Percentiles rank a stretch among this genome's conserved stretches.
Conservation (phyloP, 2,329 filamentous ascomycete species). For the Microdochium nivale region DNA sequence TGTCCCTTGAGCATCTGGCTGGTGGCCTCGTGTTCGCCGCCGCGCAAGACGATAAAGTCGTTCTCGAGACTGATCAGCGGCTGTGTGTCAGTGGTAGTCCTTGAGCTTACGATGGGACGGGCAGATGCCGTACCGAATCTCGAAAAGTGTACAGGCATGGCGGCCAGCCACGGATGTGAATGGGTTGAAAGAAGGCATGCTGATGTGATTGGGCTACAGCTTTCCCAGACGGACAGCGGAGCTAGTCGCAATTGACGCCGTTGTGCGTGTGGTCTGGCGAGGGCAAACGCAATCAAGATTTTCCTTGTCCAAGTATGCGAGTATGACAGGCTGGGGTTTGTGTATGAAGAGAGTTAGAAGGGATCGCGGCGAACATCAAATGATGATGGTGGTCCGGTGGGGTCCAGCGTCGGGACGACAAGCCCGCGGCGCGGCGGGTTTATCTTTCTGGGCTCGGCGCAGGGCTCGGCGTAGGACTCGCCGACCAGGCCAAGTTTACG, state of each 20-base stretch:
- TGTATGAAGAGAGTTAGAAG: no score
- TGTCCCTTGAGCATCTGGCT: constrained; percentile 67
- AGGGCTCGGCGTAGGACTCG: neutral
- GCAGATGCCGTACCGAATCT: constrained; percentile 39
- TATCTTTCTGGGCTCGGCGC: constrained; percentile 1
- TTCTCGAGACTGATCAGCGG: constrained; percentile 54
- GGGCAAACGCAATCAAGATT: no score
- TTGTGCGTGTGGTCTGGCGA: neutral
- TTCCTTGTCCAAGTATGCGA: no score
- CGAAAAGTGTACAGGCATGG: constrained; percentile 44
- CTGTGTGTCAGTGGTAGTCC: neutral
- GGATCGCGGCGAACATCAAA: constrained; percentile 3
- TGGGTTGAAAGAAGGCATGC: constrained; percentile 49
- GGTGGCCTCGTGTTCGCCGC: constrained; percentile 64
- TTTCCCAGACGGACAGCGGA: neutral
- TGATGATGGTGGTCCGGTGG: neutral
- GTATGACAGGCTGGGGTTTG: no score
- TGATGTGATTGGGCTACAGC: constrained; percentile 6
- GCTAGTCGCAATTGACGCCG: neutral
- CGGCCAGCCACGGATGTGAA: constrained; percentile 43
- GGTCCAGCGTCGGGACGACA: neutral
- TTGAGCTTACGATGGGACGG: constrained; percentile 1
- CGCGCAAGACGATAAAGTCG: constrained; percentile 72
- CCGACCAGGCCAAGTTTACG: neutral
- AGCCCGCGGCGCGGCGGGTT: neutral